Percentiles rank a stretch among this genome's conserved stretches.
These are phyloP conservation scores for Lindgomyces ingoldianus DNA, from an alignment of 495 filamentous ascomycete species.

Conservation along the genomic window DNA sequence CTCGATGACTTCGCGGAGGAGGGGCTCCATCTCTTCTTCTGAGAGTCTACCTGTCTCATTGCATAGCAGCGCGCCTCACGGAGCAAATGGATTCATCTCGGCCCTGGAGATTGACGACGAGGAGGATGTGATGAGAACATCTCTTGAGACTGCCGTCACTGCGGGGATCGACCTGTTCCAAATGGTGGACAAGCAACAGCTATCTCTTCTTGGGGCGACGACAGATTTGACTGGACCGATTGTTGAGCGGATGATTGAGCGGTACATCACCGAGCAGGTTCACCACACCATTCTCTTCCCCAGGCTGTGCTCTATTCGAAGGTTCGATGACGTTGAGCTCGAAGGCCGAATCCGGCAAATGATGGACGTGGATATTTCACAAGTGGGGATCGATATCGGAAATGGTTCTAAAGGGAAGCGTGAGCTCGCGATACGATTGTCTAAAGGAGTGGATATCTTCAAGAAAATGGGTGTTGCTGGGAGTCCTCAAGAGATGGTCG, in stretches of 20 bases:
- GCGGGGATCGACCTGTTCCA: constrained; percentile 95
- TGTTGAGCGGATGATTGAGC: constrained; percentile 91
- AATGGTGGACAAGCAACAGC: constrained; percentile 89
- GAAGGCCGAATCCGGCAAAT: constrained; percentile 89
- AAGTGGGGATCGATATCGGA: constrained; percentile 84
- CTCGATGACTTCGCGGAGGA: constrained; percentile 43
- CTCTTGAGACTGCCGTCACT: constrained; percentile 87
- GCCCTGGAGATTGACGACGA: constrained; percentile 68
- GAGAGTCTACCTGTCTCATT: constrained; percentile 37
- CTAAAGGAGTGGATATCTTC: constrained; percentile 83
- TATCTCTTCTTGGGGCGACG: constrained; percentile 86
- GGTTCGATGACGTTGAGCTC: constrained; percentile 83
- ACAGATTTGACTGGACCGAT: constrained; percentile 91
- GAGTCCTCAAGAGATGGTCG: constrained; percentile 93
- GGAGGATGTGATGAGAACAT: constrained; percentile 80
- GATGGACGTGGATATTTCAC: constrained; percentile 89
- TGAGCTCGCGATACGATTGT: constrained; percentile 68
- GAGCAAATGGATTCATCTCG: constrained; percentile 34
- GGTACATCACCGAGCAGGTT: constrained; percentile 91
- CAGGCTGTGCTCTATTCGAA: constrained; percentile 72
- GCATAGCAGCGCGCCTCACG: constrained; percentile 35
- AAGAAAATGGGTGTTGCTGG: constrained; percentile 79
- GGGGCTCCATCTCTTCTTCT: constrained; percentile 36
- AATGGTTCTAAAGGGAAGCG: constrained; percentile 70
- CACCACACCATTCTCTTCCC: constrained; percentile 86